Evolutionary conservation across 164 flowering plant genomes (phyloP).

Genomic region (Euptelea pleiosperma): DNA sequence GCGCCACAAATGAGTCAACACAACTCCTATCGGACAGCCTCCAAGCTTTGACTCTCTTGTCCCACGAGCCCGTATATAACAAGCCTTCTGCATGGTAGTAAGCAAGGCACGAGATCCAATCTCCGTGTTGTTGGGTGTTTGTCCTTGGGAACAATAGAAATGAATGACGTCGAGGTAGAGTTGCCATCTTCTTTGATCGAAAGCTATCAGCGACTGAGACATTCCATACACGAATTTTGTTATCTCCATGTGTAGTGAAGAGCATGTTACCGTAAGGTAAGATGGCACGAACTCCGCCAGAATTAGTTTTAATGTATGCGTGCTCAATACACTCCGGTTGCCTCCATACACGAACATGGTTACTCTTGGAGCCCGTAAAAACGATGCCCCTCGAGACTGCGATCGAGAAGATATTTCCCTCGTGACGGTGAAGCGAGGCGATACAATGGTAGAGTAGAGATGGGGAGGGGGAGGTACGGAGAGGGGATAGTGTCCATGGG

Average conservation of each 20-base stretch:
- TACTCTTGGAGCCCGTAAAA: slow-evolving; percentile 35
- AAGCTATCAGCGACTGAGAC: slow-evolving; percentile 10
- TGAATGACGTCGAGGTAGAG: slow-evolving; percentile 9
- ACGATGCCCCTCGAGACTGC: slow-evolving; percentile 25
- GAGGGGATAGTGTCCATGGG: slow-evolving; percentile 31
- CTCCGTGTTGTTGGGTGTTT: no score
- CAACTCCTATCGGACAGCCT: slow-evolving; percentile 23
- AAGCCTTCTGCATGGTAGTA: slow-evolving; percentile 33
- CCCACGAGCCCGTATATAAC: slow-evolving; percentile 38
- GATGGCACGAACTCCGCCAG: slow-evolving; percentile 28
- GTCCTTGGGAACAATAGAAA: no score
- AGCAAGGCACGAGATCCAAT: no score
- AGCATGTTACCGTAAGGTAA: slow-evolving; percentile 21
- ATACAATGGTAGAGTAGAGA: slow-evolving; percentile 32
- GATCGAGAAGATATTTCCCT: slow-evolving; percentile 33
- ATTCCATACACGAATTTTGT: slow-evolving; percentile 31
- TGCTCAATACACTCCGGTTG: slow-evolving; percentile 31
- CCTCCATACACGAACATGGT: slow-evolving; percentile 31
- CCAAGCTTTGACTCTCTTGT: slow-evolving; percentile 36
- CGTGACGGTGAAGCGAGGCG: slow-evolving; percentile 35
- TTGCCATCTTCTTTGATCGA: no score
- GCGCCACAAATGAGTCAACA: slow-evolving; percentile 36
- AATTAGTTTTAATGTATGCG: slow-evolving; percentile 23
- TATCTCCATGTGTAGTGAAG: slow-evolving; percentile 26
- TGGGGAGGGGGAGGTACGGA: slow-evolving; percentile 22